Base-by-base conservation (phyloP, 805 yeast species). In the Schwanniomyces yamadae region DNA sequence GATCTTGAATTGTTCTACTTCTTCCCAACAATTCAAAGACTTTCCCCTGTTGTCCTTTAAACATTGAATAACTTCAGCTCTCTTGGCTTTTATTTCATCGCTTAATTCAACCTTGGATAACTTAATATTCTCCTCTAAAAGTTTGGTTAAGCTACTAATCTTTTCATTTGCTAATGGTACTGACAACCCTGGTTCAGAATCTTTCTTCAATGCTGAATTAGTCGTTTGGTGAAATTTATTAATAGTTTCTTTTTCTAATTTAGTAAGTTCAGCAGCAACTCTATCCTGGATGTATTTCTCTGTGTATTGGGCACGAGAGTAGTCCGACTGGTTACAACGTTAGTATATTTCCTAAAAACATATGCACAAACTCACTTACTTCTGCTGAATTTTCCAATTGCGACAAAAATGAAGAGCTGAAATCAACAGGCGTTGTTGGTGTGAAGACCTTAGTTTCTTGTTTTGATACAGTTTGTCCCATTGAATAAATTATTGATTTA, bases 11-110 rank as follows among this genome's bases (percentile, higher is more conserved):
- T 70, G 62, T 52, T 82, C 78, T 13, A 85, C 85, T 53, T 84
- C 85, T 26, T 83, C 86, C 82, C 89, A 84, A 57, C 96, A 87
- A 58, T 84, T 80, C 57, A 87, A 72, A 15, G 84, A 80, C 55
- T 71, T 79, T 15, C 79, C 83, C 43, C 71, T 61, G 57, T 81
- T 82, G 32, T 73, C 73, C 46, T 69, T 71, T 52, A 87, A 69
- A 57, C 96, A 87, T 27, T 63, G 51, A 17, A 73, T 62, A 17
- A 88, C 78, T 8, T 66, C 49, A 6, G 52, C 48, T 60, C 83
- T 78, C 5, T 81, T 71, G 2, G 48, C 49, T 35, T 65, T 52
- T 7, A 80, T 55, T 2, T 65, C 70, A 14, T 69, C 70, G 20
- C 53, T 47, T 4, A 64, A 44, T 22, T 56, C 61, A 10, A 66